A percentile compares a stretch with the other conserved stretches of the same genome.
Evolutionary conservation across 2,329 filamentous ascomycete species (phyloP).

Genomic region (Rutstroemia sp.): DNA sequence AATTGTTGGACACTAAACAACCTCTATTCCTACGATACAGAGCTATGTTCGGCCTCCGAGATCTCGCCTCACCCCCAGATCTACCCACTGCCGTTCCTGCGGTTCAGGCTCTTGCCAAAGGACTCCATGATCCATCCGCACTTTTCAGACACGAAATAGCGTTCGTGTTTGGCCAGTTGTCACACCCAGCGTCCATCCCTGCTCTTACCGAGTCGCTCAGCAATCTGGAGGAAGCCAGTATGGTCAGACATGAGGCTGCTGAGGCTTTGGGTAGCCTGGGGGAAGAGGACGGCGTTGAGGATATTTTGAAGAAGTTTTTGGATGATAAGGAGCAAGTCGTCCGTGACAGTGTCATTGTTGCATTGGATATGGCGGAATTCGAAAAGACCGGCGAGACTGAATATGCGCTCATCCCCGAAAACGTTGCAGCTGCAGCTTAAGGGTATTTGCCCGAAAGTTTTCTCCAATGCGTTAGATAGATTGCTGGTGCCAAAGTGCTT

Average conservation of each 20-base stretch:
- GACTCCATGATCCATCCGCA: constrained; percentile 77
- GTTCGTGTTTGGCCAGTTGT: constrained; percentile 95
- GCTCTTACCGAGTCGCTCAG: constrained; percentile 73
- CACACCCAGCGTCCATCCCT: constrained; percentile 93
- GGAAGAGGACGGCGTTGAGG: constrained; percentile 88
- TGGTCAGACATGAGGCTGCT: constrained; percentile 96
- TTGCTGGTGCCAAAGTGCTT: constrained; percentile 29
- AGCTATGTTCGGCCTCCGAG: constrained; percentile 95
- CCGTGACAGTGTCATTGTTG: constrained; percentile 88
- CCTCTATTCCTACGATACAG: constrained; percentile 91
- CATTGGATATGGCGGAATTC: constrained; percentile 95
- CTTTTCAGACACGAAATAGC: constrained; percentile 97
- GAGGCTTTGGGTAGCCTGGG: constrained; percentile 92
- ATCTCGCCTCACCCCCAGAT: constrained; percentile 88
- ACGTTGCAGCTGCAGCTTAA: constrained; percentile 21
- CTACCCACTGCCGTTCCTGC: constrained; percentile 85
- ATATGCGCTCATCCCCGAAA: constrained; percentile 82
- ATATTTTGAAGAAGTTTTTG: constrained; percentile 72
- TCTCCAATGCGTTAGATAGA: constrained; percentile 7
- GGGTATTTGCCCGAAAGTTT: not conserved
- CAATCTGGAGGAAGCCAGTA: constrained; percentile 75
- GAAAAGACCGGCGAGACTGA: constrained; percentile 84
- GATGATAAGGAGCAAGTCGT: constrained; percentile 91
- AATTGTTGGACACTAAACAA: constrained; percentile 68
- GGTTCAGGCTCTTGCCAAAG: constrained; percentile 75